phyloP scores from a whole-genome alignment of 106 monocot genomes.

The Dendrobium huoshanense region DNA sequence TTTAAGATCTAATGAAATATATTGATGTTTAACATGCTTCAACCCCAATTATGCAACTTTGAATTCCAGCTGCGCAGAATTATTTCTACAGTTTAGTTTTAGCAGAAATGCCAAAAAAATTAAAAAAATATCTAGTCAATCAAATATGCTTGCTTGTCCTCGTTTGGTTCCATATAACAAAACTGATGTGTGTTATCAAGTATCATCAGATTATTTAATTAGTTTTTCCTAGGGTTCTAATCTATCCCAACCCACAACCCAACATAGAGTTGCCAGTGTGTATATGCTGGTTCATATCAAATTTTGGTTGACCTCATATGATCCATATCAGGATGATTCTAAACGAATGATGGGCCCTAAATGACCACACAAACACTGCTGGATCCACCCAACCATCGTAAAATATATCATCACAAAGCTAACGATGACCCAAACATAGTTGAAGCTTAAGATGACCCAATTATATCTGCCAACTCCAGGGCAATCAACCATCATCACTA shows the following conservation, averaged over 20 bases:
- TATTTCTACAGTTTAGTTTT: no score
- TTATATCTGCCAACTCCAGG: neutral
- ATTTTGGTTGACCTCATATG: neutral
- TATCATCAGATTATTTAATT: neutral
- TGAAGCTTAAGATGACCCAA: neutral
- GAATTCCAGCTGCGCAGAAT: no score
- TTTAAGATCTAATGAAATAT: no score
- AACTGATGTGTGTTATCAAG: no score
- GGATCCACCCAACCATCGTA: neutral
- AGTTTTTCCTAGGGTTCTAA: neutral
- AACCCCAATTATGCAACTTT: no score
- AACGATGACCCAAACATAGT: neutral
- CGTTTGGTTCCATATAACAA: no score
- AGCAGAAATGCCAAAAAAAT: no score
- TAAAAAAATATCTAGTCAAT: no score
- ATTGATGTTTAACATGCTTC: no score
- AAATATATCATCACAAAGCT: neutral
- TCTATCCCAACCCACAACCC: neutral
- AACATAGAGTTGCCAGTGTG: neutral
- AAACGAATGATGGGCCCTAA: neutral
- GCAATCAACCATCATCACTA: neutral
- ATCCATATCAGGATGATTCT: neutral
- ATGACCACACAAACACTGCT: neutral
- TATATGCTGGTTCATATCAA: neutral
- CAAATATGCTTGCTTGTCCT: no score